Evolutionary conservation across 305 asterid species (phyloP).

Genomic region (Solanum hybrid): DNA sequence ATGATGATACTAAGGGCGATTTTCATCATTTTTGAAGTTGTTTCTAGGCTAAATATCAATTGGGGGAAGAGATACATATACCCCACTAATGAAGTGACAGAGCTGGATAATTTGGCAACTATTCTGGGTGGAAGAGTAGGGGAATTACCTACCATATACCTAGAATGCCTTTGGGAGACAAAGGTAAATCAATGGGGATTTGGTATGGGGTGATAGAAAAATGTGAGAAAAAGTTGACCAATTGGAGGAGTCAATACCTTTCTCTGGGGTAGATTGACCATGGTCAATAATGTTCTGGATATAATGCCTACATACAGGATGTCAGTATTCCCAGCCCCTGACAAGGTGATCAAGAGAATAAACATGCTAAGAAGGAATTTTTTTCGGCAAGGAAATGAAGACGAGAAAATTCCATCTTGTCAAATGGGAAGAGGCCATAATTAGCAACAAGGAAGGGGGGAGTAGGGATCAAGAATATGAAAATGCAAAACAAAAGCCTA

Average conservation of each 20-base stretch:
- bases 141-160: neutral
- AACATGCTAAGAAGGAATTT: neutral
- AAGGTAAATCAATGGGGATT: neutral
- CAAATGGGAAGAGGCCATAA: neutral
- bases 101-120: neutral
- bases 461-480: neutral
- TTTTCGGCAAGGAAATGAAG: no score
- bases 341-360: neutral
- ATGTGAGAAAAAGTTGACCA: neutral
- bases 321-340: neutral
- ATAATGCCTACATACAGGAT: neutral
- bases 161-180: neutral
- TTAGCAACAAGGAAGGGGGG: neutral
- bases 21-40: neutral
- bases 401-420: neutral
- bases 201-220: neutral
- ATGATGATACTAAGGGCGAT: neutral
- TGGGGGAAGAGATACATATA: neutral
- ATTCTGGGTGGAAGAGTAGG: neutral
- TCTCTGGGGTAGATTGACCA: neutral
- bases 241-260: neutral
- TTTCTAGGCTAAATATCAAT: neutral
- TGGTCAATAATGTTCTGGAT: neutral
- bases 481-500: neutral
- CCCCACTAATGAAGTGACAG: neutral